Conservation (phyloP, 208 protist species). For the Vickermania spadyakhi region DNA sequence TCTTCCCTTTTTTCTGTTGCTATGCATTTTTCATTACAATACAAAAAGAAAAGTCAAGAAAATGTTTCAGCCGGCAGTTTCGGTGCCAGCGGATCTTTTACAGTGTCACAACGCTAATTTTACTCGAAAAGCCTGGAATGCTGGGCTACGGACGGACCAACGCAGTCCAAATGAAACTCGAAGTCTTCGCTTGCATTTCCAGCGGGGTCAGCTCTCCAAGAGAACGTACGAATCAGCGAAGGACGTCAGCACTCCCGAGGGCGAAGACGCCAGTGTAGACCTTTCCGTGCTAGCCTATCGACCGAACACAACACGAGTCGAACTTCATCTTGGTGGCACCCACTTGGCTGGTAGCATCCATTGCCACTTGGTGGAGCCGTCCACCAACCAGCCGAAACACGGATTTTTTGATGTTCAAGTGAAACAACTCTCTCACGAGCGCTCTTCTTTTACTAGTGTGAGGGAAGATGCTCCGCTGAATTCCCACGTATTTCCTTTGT, state of each 20-base stretch:
- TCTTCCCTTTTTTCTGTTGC: too few relatives aligned
- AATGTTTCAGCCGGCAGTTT: constrained; percentile 11
- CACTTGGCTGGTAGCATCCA: constrained; percentile 67
- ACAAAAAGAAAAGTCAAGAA: neutral
- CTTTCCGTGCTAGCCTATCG: constrained; percentile 4
- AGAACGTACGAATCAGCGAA: too few relatives aligned
- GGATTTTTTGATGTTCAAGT: constrained; percentile 91
- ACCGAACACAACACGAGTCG: constrained; percentile 47
- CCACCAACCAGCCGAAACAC: constrained; percentile 89
- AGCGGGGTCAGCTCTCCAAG: constrained; percentile 2
- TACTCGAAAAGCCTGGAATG: constrained; percentile 42
- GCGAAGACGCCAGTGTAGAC: neutral
- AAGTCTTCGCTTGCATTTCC: constrained; percentile 60
- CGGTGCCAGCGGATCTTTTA: constrained; percentile 48
- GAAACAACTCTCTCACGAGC: constrained; percentile 81
- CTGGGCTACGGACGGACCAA: constrained; percentile 68
- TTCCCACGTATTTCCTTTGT: neutral
- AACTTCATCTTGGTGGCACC: constrained; percentile 87
- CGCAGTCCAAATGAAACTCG: constrained; percentile 59
- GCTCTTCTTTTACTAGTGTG: constrained; percentile 22
- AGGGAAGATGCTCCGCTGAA: constrained; percentile 29
- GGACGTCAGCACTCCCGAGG: too few relatives aligned
- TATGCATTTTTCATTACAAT: neutral
- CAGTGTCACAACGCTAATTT: constrained; percentile 57
- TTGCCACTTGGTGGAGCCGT: constrained; percentile 92